phyloP scores from a whole-genome alignment of 169 alveolate genomes.

The Plasmodium knowlesi region DNA sequence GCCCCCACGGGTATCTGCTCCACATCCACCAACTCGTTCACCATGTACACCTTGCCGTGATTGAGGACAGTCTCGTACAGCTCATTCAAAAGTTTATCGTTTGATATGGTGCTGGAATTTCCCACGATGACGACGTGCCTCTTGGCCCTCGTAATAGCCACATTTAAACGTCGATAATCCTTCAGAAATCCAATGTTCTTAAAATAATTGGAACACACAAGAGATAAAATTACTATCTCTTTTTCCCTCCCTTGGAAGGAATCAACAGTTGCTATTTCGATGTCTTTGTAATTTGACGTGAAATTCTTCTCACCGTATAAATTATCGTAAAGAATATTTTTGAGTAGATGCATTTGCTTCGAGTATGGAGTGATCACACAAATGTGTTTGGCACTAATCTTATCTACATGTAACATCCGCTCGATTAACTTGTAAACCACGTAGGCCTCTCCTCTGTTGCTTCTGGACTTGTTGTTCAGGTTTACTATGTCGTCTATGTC shows the following conservation, averaged over 20 bases:
- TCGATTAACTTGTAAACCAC: conserved; percentile 48
- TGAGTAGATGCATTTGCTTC: conserved; percentile 44
- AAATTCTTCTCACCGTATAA: conserved; percentile 19
- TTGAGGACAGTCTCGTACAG: conserved; percentile 51
- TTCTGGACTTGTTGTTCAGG: conserved; percentile 50
- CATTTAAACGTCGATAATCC: conserved; percentile 90
- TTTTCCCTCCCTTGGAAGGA: conserved; percentile 77
- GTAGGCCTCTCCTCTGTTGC: conserved; percentile 74
- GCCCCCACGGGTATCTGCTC: conserved; percentile 4
- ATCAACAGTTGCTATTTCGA: conserved; percentile 73
- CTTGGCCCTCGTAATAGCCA: conserved; percentile 89
- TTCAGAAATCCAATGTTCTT: conserved; percentile 84
- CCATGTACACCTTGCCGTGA: conserved; percentile 43
- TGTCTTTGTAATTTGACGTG: not conserved
- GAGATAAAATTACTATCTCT: conserved; percentile 72
- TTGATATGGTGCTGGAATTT: conserved; percentile 78
- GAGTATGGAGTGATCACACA: conserved; percentile 70
- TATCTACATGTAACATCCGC: conserved; percentile 18
- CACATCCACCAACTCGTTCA: conserved; percentile 55
- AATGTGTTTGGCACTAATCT: conserved; percentile 22
- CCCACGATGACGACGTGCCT: conserved; percentile 87
- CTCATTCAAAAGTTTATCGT: conserved; percentile 40
- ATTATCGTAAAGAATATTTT: conserved; percentile 46
- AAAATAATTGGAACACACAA: conserved; percentile 68
- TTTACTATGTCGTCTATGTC: conserved; percentile 49